A percentile compares a stretch with the other conserved stretches of the same genome.
phyloP scores from a whole-genome alignment of 805 yeast genomes.

The Starmera dryadoides region DNA sequence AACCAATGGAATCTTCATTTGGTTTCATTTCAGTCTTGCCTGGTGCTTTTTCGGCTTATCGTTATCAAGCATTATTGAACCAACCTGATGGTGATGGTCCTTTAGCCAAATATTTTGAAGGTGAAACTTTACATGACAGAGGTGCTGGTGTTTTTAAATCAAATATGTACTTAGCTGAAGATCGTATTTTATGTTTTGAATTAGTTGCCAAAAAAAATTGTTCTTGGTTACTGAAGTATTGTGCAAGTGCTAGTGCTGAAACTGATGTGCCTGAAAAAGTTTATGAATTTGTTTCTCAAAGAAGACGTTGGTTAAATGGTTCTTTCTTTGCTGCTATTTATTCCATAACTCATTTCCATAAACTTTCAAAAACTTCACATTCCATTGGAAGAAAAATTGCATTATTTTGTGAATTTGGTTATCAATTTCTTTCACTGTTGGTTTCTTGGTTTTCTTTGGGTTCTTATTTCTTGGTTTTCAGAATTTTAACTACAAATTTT shows the following conservation, averaged over 20 bases:
- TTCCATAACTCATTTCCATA: slow-evolving; percentile 69
- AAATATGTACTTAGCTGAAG: slow-evolving; percentile 96
- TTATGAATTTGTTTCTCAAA: slow-evolving; percentile 81
- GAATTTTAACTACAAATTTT: slow-evolving; percentile 76
- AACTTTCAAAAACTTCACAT: slow-evolving; percentile 77
- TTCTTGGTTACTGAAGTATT: slow-evolving; percentile 77
- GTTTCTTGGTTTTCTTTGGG: slow-evolving; percentile 93
- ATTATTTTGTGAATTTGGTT: slow-evolving; percentile 70
- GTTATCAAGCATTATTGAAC: slow-evolving; percentile 71
- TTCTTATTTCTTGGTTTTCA: slow-evolving; percentile 82
- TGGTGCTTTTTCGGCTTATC: slow-evolving; percentile 93
- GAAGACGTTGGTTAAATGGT: slow-evolving; percentile 96
- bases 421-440: slow-evolving; percentile 65
- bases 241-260: slow-evolving; percentile 82
- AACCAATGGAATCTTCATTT: slow-evolving; percentile 91
- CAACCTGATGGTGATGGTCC: slow-evolving; percentile 69
- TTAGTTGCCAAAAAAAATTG: slow-evolving; percentile 75
- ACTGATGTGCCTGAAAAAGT: slow-evolving; percentile 92
- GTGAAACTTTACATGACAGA: slow-evolving; percentile 67
- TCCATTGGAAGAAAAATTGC: slow-evolving; percentile 57
- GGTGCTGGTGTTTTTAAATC: slow-evolving; percentile 83
- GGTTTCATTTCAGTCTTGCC: slow-evolving; percentile 94
- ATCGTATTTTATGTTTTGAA: slow-evolving; percentile 91
- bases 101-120: slow-evolving; percentile 82
- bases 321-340: slow-evolving; percentile 93